Evolutionary conservation across 345 rosid genomes (phyloP), one percentile per base, ranked within the genome.

Genomic region (Lepidium didymum): DNA sequence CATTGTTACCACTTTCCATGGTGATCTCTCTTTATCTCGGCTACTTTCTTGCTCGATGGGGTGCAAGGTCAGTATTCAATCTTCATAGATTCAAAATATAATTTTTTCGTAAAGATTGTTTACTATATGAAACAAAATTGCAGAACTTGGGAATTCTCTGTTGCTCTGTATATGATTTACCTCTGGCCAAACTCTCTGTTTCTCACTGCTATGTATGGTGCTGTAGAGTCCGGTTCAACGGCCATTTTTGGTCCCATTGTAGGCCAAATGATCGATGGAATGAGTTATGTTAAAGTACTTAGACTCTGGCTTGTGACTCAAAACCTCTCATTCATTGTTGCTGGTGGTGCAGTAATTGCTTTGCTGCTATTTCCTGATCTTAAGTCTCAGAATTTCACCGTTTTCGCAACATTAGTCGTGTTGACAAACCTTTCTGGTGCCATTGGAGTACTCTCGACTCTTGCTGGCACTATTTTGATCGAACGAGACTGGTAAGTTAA

Each of bases 91-190:
- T 36, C 0, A 13, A 33, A 66, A 67, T 3, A 14, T 68, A 10
- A 27, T 8, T 10, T n/a, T 23, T 4, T 23, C 36, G 0, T 19
- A 44, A 23, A 43, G 6, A 21, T 56, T 38, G 0, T 1, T 23
- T 18, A 41, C 6, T 45, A 12, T 23, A 8, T 49, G 29, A 35
- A 27, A 38, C 7, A 9, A n/a, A 68, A 12, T 60, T 75, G 76
- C 91, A 92, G 96, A 75, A 90, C 89, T 79, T 90, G 98, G 98
- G 98, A 93, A 68, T 93, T 93, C 80, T 83, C 92, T 9, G 97
- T 93, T 11, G 92, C 84, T 76, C 77, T 93, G 15, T 90, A 93
- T 73, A 90, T 93, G 97, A 86, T 93, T 78, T 79, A 75, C 46
- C 55, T 93, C 44, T 93, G 98, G 96, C 94, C 98, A 3, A 79